Evolutionary conservation across 2,329 filamentous ascomycete genomes (phyloP).

Genomic region (Neofusicoccum sp.): DNA sequence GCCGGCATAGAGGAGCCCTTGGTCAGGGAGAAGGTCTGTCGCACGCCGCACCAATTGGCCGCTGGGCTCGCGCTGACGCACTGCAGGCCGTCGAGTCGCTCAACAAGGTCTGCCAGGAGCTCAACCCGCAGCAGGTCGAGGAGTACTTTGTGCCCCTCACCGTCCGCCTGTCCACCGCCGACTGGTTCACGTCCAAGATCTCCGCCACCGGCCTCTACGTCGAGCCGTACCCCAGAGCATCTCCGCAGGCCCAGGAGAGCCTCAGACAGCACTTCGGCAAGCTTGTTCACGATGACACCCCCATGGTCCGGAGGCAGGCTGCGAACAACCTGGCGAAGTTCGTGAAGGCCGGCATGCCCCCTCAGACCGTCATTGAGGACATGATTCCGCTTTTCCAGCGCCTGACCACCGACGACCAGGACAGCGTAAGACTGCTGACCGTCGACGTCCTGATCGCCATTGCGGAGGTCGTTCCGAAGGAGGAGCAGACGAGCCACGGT

Average conservation of each 20-base stretch:
- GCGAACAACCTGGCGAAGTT: conserved; percentile 97
- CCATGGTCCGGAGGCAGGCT: conserved; percentile 96
- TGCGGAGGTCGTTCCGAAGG: conserved; percentile 94
- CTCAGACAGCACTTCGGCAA: conserved; percentile 88
- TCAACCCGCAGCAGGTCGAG: conserved; percentile 90
- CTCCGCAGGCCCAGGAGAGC: conserved; percentile 81
- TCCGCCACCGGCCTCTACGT: conserved; percentile 96
- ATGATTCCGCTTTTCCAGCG: conserved; percentile 99
- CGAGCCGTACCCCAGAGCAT: conserved; percentile 87
- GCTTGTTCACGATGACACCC: conserved; percentile 96
- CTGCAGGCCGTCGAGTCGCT: conserved; percentile 91
- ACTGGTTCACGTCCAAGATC: conserved; percentile 99
- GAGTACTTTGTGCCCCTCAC: conserved; percentile 96
- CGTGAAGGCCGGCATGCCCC: conserved; percentile 85
- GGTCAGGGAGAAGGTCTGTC: conserved; percentile 86
- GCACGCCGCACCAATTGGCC: not conserved
- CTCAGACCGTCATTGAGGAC: conserved; percentile 88
- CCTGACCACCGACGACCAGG: conserved; percentile 92
- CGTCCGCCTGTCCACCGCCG: conserved; percentile 93
- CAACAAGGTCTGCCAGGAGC: conserved; percentile 96
- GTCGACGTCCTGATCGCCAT: conserved; percentile 96
- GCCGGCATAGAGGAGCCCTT: conserved; percentile 98
- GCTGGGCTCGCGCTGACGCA: conserved; percentile 29
- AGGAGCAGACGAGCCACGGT: conserved; percentile 94
- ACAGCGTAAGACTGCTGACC: conserved; percentile 92